Evolutionary conservation across 1,284 basidiomycete genomes (phyloP).

Genomic region (Ceratobasidium sp.): DNA sequence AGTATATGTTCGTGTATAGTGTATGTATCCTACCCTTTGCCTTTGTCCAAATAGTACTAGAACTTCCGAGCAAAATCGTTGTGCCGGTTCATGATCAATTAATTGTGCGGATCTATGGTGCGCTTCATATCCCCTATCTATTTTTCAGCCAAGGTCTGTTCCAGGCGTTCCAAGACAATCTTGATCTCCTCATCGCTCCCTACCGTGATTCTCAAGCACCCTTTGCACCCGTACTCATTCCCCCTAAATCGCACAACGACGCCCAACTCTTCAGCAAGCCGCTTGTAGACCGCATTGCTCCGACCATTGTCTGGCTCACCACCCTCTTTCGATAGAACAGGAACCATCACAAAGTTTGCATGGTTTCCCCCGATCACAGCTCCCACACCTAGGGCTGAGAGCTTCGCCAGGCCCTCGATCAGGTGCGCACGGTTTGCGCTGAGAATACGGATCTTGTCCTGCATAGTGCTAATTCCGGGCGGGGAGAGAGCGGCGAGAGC

Average conservation of each 20-base stretch:
- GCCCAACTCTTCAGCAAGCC: conserved; percentile 84
- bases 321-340: conserved; percentile 66
- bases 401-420: conserved; percentile 60
- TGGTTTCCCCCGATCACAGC: conserved; percentile 81
- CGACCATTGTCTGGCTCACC: conserved; percentile 73
- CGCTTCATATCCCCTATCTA: conserved; percentile 4
- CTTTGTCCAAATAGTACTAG: neutral
- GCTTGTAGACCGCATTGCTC: conserved; percentile 79
- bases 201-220: conserved; percentile 90
- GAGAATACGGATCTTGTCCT: conserved; percentile 70
- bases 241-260: conserved; percentile 94
- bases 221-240: conserved; percentile 85
- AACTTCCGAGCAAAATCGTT: neutral
- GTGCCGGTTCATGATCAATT: neutral
- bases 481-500: conserved; percentile 82
- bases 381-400: conserved; percentile 73
- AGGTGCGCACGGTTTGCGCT: conserved; percentile 68
- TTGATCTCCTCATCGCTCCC: conserved; percentile 86
- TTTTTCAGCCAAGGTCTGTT: conserved; percentile 49
- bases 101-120: too few species aligned
- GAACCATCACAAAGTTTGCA: conserved; percentile 92
- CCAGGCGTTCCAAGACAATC: conserved; percentile 57
- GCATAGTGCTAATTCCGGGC: conserved; percentile 72
- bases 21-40: too few species aligned
- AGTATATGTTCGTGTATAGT: too few species aligned